Evolutionary conservation across 2,329 filamentous ascomycete species (phyloP), one percentile per base, ranked within the genome.

Genomic region (Arachnopeziza araneosa): DNA sequence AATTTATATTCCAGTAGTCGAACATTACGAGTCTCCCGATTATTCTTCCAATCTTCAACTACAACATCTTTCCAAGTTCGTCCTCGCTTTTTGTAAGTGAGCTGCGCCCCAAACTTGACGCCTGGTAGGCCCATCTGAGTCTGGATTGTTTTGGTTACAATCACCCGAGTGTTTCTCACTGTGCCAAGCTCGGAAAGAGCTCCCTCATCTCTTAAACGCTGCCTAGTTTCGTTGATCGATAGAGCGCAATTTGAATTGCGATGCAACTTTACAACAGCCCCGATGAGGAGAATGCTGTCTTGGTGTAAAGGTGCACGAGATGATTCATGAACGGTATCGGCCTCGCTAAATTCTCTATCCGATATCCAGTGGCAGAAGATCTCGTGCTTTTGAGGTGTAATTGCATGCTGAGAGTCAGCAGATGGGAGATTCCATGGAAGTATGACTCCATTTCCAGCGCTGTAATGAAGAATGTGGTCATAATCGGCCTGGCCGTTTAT

Each of bases 311-410:
- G 10, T 5, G 36, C 50, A 30, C 55, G n/a, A 8, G 50, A n/a
- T 3, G n/a, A 52, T 22, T 49, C 26, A 8, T 50, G 24, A 24
- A 51, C 19, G 23, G 22, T n/a, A 9, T 51, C n/a, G 12, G 26
- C 10, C 4, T 57, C 57, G 19, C 24, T n/a, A 21, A 9, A n/a
- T 21, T 54, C 52, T 49, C 49, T 51, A 17, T 61, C 49, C 7
- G 59, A 52, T 32, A 61, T 60, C 59, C 62, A 63, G 23, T 63
- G 59, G 44, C 59, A 63, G 50, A 61, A 56, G 5, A 59, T 49
- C 58, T 63, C 62, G 17, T 48, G 54, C 50, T 57, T 63, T 44
- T 19, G 36, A 44, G 52, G 32, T 17, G 52, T 9, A 21, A 56
- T 30, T 53, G 54, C 17, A 36, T 57, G 24, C 50, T 50, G 48